These are phyloP conservation scores for Eucalyptus shirleyi DNA, from an alignment of 345 rosid genomes.

Conservation along the genomic window DNA sequence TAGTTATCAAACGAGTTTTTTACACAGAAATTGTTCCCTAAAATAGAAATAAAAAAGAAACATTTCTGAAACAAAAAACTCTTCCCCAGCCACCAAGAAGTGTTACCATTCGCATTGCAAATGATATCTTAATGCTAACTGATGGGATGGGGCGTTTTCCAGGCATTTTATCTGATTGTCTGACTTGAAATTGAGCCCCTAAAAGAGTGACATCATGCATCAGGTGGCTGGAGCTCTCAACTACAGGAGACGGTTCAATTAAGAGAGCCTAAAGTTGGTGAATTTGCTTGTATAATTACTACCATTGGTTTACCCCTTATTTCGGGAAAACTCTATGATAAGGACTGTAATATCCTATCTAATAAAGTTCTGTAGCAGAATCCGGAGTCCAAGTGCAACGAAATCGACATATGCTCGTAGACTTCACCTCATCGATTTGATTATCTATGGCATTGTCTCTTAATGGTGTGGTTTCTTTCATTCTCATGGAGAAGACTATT, in stretches of 20 bases:
- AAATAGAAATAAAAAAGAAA: too few relatives aligned
- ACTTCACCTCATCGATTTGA: neutral
- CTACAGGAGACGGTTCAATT: neutral
- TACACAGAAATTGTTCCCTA: too few relatives aligned
- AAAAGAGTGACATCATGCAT: neutral
- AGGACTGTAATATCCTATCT: too few relatives aligned
- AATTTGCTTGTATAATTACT: too few relatives aligned
- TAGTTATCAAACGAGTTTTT: too few relatives aligned
- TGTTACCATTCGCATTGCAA: too few relatives aligned
- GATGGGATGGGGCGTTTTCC: neutral
- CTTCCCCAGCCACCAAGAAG: too few relatives aligned
- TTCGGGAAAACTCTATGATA: neutral
- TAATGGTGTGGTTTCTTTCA: neutral
- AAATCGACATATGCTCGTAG: too few relatives aligned
- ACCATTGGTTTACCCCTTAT: neutral
- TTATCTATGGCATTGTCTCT: neutral
- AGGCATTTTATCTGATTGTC: neutral
- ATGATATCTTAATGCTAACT: neutral
- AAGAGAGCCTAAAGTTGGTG: too few relatives aligned
- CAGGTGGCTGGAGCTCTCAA: neutral
- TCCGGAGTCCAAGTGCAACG: neutral
- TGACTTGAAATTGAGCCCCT: too few relatives aligned
- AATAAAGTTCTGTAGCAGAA: too few relatives aligned
- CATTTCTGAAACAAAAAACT: too few relatives aligned
- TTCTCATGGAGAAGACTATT: neutral